Evolutionary conservation across 495 filamentous ascomycete species (phyloP).

Genomic region (Massariosphaeria phaeospora): DNA sequence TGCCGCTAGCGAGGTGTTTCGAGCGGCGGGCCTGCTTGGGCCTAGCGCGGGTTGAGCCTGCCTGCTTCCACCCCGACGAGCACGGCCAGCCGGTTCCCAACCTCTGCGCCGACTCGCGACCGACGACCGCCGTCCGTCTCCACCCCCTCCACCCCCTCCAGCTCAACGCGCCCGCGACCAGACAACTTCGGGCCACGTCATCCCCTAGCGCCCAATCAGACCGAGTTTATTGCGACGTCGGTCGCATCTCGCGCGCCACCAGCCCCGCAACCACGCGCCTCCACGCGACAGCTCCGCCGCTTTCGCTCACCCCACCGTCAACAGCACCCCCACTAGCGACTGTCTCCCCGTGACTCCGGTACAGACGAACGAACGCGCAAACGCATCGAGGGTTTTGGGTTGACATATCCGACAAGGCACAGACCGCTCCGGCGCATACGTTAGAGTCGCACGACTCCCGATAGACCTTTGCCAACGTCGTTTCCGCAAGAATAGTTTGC

Average conservation of each 20-base stretch:
- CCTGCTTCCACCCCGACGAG: too few relatives aligned
- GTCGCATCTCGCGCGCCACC: constrained; percentile 24
- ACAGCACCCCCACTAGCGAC: constrained; percentile 4
- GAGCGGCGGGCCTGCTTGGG: too few relatives aligned
- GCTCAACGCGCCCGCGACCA: not conserved
- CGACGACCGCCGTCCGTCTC: not conserved
- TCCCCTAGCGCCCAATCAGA: not conserved
- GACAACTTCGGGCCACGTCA: constrained; percentile 20
- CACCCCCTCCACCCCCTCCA: not conserved
- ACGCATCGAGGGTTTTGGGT: too few relatives aligned
- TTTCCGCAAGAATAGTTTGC: too few relatives aligned
- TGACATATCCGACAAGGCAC: too few relatives aligned
- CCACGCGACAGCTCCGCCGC: constrained; percentile 21
- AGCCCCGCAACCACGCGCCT: constrained; percentile 15
- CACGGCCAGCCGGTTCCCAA: too few relatives aligned
- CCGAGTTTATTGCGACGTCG: constrained; percentile 12
- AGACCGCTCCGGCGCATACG: too few relatives aligned
- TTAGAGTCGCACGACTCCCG: too few relatives aligned
- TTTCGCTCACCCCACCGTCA: constrained; percentile 3
- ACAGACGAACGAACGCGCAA: constrained; percentile 2
- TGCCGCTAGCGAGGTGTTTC: too few relatives aligned
- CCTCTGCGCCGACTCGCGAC: not conserved
- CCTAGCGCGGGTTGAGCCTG: too few relatives aligned
- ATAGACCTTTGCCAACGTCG: too few relatives aligned
- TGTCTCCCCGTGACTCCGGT: not conserved